These are phyloP conservation scores for Diaporthe longicolla DNA, from an alignment of 2,329 filamentous ascomycete species.

Conservation along the genomic window DNA sequence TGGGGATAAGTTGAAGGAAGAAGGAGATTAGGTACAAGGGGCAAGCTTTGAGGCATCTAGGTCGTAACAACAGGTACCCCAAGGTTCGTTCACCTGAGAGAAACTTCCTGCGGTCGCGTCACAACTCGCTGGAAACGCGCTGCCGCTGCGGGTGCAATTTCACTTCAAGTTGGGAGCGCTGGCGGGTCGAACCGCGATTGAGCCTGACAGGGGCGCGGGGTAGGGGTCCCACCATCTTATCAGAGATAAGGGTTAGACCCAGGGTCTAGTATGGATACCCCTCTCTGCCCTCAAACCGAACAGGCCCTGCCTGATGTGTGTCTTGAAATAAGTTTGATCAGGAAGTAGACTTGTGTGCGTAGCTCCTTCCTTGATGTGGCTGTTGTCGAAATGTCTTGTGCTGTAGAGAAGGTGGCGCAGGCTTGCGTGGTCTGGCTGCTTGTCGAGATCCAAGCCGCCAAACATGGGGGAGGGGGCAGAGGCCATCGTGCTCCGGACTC, in stretches of 20 bases:
- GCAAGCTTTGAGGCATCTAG: slow-evolving; percentile 7
- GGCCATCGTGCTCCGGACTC: slow-evolving; percentile 21
- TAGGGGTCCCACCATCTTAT: not conserved
- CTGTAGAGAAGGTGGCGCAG: not conserved
- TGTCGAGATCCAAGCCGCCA: not conserved
- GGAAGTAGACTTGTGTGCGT: not conserved
- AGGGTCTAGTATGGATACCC: not conserved
- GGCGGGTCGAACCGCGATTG: slow-evolving; percentile 14
- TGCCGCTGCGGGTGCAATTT: too few relatives aligned
- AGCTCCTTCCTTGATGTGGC: not conserved
- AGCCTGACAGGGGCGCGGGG: not conserved
- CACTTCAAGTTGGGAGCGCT: too few relatives aligned
- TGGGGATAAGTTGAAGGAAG: not conserved
- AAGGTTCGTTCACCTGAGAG: not conserved
- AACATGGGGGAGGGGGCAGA: not conserved
- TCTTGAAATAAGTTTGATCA: not conserved
- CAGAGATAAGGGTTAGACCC: not conserved
- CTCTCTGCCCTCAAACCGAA: not conserved
- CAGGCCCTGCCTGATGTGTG: not conserved
- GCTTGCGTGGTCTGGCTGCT: not conserved
- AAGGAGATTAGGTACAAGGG: not conserved
- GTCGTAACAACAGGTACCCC: not conserved
- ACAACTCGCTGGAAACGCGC: too few relatives aligned
- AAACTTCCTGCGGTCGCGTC: not conserved
- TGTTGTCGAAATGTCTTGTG: not conserved